These are phyloP conservation scores for Naganishia onofrii DNA, from an alignment of 768 basidiomycete genomes.

Conservation along the genomic window DNA sequence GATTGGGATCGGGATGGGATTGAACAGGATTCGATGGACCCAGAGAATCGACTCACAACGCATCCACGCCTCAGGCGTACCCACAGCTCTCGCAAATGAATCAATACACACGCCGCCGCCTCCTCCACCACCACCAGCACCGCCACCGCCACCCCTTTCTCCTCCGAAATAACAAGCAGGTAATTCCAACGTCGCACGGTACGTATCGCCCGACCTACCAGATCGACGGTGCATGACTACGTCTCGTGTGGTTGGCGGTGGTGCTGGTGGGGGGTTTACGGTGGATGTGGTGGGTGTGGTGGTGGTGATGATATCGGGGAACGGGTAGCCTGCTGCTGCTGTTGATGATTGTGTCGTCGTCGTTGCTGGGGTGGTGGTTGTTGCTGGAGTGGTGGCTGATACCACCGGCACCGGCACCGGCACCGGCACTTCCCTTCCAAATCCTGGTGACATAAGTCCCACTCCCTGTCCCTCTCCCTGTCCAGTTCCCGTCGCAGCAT, in stretches of 20 bases:
- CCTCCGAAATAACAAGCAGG: conserved; percentile 63
- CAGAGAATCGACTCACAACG: conserved; percentile 56
- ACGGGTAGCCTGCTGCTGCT: not conserved
- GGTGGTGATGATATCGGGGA: not conserved
- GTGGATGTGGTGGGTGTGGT: no score
- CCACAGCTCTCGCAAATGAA: conserved; percentile 77
- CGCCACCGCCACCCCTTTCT: no score
- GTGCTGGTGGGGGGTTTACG: not conserved
- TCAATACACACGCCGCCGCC: conserved; percentile 57
- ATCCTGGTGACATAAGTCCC: no score
- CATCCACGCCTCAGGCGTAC: conserved; percentile 79
- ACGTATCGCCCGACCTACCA: conserved; percentile 71
- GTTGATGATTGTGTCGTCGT: not conserved
- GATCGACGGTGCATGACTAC: conserved; percentile 64
- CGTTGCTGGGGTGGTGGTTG: not conserved
- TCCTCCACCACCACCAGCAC: no score
- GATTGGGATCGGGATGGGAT: no score
- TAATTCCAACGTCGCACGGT: conserved; percentile 77
- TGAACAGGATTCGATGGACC: no score
- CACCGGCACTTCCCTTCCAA: no score
- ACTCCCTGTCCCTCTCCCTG: no score
- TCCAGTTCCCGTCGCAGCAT: not conserved
- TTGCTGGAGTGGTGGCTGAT: no score
- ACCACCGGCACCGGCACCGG: no score
- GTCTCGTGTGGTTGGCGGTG: not conserved